Evolutionary conservation across 73 alveolate species (phyloP), one percentile per base, ranked within the genome.

Genomic region (Symbiodinium natans): DNA sequence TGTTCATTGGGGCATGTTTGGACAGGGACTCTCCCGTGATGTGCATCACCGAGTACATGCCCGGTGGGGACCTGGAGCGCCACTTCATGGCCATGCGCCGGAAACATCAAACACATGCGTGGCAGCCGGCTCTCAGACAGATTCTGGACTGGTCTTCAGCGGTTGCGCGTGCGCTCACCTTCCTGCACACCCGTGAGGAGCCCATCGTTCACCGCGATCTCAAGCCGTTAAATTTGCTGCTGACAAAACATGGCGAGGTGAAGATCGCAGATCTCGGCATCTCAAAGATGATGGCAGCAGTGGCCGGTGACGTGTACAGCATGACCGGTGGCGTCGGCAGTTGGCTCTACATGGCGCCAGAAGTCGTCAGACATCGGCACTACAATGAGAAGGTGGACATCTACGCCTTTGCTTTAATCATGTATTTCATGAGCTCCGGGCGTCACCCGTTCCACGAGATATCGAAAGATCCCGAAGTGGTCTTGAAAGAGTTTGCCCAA

Each of bases 1-100:
- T 92, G 97, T 90, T 90, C 56, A 40, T 90, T 3, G 97, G 97
- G 8, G 97, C 97, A 34, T 90, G 97, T 40, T 19, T 90, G 75
- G 97, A 90, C 97, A 90, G 71, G 97, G 97, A 40, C 80, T 25
- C 34, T 73, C 93, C 93, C 3, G 82, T 42, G 39, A 52, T 85
- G 93, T 85, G 52, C 38, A 82, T 85, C 82, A 85, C 93, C 1
- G 93, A 85, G 93, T 85, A 46, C 48, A 85, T 85, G 93, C 93
- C 93, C 36, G 39, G 56, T 43, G 93, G 93, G 17, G 93, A 85
- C 33, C 54, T 85, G 43, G 93, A 85, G 82, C 93, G 34, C 56
- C 56, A 85, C 93, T 34, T 85, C 82, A 41, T 19, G 46, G 33
- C n/a, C 82, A 85, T 85, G 93, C 42, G 93, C 52, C 8, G 31